Percentiles rank a stretch among this genome's conserved stretches.
These are phyloP conservation scores for Bacterosira constricta DNA, from an alignment of 108 stramenopile species.

Conservation along the genomic window DNA sequence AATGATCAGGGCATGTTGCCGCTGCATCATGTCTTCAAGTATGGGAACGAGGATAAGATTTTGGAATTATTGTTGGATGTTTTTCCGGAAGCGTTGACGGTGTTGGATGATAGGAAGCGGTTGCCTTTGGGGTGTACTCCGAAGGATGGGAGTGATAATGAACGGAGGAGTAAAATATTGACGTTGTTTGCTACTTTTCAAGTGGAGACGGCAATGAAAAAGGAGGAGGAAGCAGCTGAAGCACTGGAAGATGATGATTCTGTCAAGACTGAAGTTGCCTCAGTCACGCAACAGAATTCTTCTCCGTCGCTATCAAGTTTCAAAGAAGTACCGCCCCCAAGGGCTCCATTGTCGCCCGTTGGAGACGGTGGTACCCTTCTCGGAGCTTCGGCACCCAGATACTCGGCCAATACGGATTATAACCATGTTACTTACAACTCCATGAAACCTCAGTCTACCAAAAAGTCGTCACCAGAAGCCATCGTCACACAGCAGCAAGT, in stretches of 20 bases:
- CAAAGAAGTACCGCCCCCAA: too few species aligned
- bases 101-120: slow-evolving; percentile 60
- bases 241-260: background rate
- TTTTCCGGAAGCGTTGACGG: slow-evolving; percentile 63
- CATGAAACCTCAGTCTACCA: background rate
- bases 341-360: too few species aligned
- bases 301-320: too few species aligned
- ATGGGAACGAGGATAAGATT: slow-evolving; percentile 51
- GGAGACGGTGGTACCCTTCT: too few species aligned
- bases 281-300: too few species aligned
- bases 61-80: slow-evolving; percentile 65
- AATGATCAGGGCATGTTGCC: slow-evolving; percentile 70
- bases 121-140: slow-evolving; percentile 45
- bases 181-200: slow-evolving; percentile 26
- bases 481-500: background rate
- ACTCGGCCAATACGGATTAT: background rate
- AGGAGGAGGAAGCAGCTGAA: background rate
- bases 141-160: slow-evolving; percentile 44
- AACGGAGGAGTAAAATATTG: slow-evolving; percentile 49
- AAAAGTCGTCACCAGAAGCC: background rate
- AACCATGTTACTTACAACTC: slow-evolving; percentile 11
- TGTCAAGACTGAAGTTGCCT: too few species aligned
- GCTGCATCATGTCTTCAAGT: slow-evolving; percentile 62
- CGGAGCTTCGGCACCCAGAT: slow-evolving; percentile 23
- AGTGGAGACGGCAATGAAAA: slow-evolving; percentile 6